These are phyloP conservation scores for Podospora conica DNA, from an alignment of 495 filamentous ascomycete species.

Conservation along the genomic window DNA sequence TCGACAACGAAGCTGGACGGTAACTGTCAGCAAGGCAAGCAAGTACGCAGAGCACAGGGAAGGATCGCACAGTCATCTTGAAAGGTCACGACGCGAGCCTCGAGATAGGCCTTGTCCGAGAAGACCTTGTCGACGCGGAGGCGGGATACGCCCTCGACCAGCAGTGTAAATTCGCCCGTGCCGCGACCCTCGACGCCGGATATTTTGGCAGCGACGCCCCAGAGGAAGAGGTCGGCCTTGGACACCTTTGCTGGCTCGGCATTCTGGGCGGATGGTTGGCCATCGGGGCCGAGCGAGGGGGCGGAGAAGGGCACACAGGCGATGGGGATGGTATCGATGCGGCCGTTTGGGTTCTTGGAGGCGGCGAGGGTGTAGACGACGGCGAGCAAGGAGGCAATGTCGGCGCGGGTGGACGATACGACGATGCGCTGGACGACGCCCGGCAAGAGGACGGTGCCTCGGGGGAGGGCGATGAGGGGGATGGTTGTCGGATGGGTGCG, in stretches of 20 bases:
- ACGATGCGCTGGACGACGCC: conserved; percentile 72
- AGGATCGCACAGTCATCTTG: conserved; percentile 44
- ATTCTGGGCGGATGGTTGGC: conserved; percentile 61
- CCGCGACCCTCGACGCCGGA: conserved; percentile 74
- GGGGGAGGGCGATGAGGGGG: conserved; percentile 69
- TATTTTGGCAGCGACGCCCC: conserved; percentile 75
- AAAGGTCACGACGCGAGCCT: conserved; percentile 58
- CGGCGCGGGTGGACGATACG: conserved; percentile 64
- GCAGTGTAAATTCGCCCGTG: conserved; percentile 68
- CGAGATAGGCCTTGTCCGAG: conserved; percentile 78
- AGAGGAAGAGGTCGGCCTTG: conserved; percentile 67
- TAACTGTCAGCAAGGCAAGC: conserved; percentile 16
- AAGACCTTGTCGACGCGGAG: conserved; percentile 68
- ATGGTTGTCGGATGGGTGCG: conserved; percentile 42
- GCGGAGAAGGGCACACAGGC: conserved; percentile 77
- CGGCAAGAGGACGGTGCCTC: conserved; percentile 70
- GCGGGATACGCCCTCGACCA: conserved; percentile 79
- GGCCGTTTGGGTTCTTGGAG: conserved; percentile 55
- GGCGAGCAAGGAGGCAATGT: conserved; percentile 75
- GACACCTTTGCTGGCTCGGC: conserved; percentile 47
- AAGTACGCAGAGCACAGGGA: conserved; percentile 26
- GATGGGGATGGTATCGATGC: conserved; percentile 60
- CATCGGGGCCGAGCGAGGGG: conserved; percentile 58
- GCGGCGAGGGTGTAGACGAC: conserved; percentile 63
- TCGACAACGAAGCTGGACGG: conserved; percentile 33